A percentile compares a stretch with the other conserved stretches of the same genome.
Evolutionary conservation across 2,329 filamentous ascomycete species (phyloP).

Genomic region (Emmonsiellopsis sp.): DNA sequence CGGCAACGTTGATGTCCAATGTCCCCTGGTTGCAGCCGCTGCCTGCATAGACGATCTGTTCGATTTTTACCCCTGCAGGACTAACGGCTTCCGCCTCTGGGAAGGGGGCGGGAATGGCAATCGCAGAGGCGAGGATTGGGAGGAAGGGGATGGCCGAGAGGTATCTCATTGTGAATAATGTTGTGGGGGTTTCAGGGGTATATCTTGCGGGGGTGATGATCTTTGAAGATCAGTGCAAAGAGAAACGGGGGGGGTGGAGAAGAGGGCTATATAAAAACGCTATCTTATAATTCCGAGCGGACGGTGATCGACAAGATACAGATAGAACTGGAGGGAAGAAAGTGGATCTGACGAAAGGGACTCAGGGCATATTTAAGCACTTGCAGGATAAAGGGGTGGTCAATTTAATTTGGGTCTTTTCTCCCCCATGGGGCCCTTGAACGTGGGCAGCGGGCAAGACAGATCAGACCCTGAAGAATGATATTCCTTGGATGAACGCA

Average conservation of each 20-base stretch:
- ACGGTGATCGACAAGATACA: background rate
- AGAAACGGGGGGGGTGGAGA: background rate
- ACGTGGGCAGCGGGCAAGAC: too few relatives aligned
- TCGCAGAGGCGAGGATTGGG: background rate
- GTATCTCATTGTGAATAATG: background rate
- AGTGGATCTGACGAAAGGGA: background rate
- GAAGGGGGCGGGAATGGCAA: background rate
- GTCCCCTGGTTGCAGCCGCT: conserved; percentile 9
- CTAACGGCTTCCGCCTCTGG: background rate
- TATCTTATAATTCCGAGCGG: background rate
- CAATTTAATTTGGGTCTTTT: background rate
- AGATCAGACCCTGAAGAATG: background rate
- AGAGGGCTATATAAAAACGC: background rate
- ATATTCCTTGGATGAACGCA: too few relatives aligned
- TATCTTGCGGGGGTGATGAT: background rate
- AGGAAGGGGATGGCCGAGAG: background rate
- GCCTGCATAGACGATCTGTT: conserved; percentile 7
- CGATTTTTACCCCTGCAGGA: conserved; percentile 2
- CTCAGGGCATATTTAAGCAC: background rate
- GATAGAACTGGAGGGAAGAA: background rate
- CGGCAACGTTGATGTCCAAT: conserved; percentile 3
- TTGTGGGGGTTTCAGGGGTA: background rate
- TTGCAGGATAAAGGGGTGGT: background rate
- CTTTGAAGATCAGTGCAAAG: background rate
- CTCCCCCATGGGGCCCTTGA: background rate